Evolutionary conservation across 768 basidiomycete species (phyloP).

Genomic region (Kwoniella heveanensis): DNA sequence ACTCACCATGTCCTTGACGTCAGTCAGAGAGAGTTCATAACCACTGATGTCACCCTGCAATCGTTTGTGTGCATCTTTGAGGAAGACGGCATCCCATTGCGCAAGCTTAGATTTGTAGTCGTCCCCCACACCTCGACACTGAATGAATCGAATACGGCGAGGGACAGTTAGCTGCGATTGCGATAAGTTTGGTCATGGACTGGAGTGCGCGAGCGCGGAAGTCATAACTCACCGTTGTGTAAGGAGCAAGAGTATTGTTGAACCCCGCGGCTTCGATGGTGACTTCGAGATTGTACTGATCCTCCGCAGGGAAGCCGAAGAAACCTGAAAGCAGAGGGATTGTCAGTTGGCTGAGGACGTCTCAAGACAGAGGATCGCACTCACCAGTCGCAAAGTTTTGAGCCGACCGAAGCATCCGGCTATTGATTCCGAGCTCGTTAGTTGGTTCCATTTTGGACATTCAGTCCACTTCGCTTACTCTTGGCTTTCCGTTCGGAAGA

Average conservation of each 20-base stretch:
- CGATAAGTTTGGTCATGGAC: no score
- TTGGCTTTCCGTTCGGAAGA: constrained; percentile 79
- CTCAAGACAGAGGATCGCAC: no score
- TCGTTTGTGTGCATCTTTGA: constrained; percentile 67
- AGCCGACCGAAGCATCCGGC: constrained; percentile 62
- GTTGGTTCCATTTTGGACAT: no score
- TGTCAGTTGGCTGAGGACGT: background rate
- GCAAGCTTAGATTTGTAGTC: constrained; percentile 31
- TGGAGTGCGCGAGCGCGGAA: no score
- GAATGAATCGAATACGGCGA: background rate
- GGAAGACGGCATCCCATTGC: constrained; percentile 73
- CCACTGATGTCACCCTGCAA: constrained; percentile 59
- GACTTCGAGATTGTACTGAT: constrained; percentile 75
- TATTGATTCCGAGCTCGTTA: no score
- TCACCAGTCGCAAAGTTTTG: constrained; percentile 64
- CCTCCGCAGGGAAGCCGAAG: constrained; percentile 68
- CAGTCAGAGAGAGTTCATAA: constrained; percentile 43
- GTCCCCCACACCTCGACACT: constrained; percentile 56
- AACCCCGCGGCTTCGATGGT: constrained; percentile 70
- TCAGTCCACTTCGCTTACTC: no score
- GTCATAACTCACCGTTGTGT: constrained; percentile 62
- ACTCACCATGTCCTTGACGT: constrained; percentile 49
- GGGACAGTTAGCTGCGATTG: no score
- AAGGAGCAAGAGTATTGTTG: constrained; percentile 84
- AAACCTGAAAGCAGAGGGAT: constrained; percentile 60